Base-by-base conservation (phyloP, 306 rosid genomes). In the Aeschynomene evenia region DNA sequence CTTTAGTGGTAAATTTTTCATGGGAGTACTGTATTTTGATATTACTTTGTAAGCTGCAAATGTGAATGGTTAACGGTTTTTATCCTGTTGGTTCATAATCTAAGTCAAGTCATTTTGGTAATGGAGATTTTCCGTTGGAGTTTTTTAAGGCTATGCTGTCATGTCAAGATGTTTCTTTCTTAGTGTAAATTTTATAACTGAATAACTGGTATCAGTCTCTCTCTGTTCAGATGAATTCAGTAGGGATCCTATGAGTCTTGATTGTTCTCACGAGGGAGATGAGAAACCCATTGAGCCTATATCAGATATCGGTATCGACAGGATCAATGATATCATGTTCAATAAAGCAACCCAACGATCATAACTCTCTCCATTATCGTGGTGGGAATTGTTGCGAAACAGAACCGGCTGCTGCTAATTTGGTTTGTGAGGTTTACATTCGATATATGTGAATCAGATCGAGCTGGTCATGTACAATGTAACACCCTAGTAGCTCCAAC, bases 271-370 rank as follows among this genome's bases (percentile, higher is more conserved):
- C 33, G 85, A 70, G 11, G 84, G 66, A 36, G 94, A 82, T 55
- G 94, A 88, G 50, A 85, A 71, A 60, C 91, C 96, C 39, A 90
- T 93, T 7, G 86, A 93, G 26, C 88, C 96, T 55, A 86, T 89
- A 51, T 87, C 89, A 9, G 95, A 92, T 80, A 89, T 86, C 26
- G 79, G 90, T 45, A 78, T 87, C 0, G 71, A 75, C 68, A 81
- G 40, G 78, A 87, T 92, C 73, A 92, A 92, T 45, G 79, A 79
- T 45, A 60, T 82, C 23, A 92, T 89, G 98, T 92, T 89, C 78
- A 81, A 81, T 40, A 40, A 56, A 62, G 66, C 70, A 31, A 34
- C 73, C 63, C 80, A 42, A 61, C 56, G 16, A 36, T 50, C 57
- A 34, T 19, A 50, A 36, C 46, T 39, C 45, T 28, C 68, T 28